phyloP scores from a whole-genome alignment of 441 rosid species.

The Erysimum cheiri region DNA sequence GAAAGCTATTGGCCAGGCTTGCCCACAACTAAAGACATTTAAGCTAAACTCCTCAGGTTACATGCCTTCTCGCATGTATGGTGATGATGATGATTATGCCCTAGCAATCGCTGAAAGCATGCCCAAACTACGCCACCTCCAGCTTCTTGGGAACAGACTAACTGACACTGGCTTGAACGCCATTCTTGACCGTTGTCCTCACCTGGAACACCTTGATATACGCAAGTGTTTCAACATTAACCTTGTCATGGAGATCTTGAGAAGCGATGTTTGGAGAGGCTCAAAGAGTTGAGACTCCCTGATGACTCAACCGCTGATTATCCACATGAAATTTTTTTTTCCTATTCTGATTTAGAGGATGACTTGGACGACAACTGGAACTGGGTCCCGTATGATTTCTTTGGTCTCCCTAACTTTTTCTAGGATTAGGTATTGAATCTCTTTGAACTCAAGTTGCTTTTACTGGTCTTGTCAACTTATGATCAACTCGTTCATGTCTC shows the following conservation, averaged over 20 bases:
- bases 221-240: constrained; percentile 58
- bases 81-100: constrained; percentile 54
- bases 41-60: constrained; percentile 47
- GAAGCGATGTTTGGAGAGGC: constrained; percentile 47
- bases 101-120: constrained; percentile 57
- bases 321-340: constrained; percentile 36
- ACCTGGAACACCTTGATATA: constrained; percentile 55
- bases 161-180: constrained; percentile 58
- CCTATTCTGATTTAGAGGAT: background rate
- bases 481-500: background rate
- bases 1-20: constrained; percentile 47
- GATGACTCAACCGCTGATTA: constrained; percentile 50
- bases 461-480: background rate
- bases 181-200: constrained; percentile 58
- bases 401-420: background rate
- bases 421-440: background rate
- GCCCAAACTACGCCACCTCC: constrained; percentile 55
- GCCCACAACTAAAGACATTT: constrained; percentile 56
- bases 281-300: constrained; percentile 52
- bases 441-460: background rate
- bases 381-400: too few relatives aligned
- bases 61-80: constrained; percentile 13
- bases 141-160: constrained; percentile 58
- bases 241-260: constrained; percentile 47
- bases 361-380: constrained; percentile 29